Base-by-base conservation (phyloP, 805 yeast genomes). In the Isabelozyma gotoi region DNA sequence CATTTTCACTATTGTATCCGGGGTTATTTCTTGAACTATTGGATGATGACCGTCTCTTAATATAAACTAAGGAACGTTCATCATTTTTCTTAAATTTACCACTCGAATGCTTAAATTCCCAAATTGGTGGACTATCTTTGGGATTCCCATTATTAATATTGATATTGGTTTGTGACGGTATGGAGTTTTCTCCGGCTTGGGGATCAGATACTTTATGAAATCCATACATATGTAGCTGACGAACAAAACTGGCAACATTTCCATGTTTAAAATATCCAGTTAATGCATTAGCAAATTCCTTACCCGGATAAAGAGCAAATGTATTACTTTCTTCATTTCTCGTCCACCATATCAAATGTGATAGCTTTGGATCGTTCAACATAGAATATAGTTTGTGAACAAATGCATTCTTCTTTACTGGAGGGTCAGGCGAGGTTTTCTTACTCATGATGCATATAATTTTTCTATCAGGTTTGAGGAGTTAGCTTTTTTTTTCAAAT, bases 161-260 rank as follows among this genome's bases (percentile, higher is more conserved):
- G 7, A 11, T 8, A 24, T 24, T 11, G 11, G 29, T 24, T 8
- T 24, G 7, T 24, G 34, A 14, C 18, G 34, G 34, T 32, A 32
- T 32, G 20, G 19, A 16, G 21, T 19, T 33, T 6, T 36, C 33
- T n/a, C 15, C 40, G 6, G 41, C 10, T n/a, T 34, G 45, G 14
- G 71, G 73, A 46, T 78, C 82, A 47, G 68, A 78, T 7, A 86
- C 83, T 67, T 91, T 90, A 64, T 91, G 97, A 69, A 91, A 90
- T 1, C 97, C 97, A 62, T 90, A 90, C 97, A 91, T 92, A 70
- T 92, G 96, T 37, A 91, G 71, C 65, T 92, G 97, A 38, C 97
- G 80, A 29, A 92, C 96, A 69, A 92, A 92, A 47, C 92, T 83
- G 18, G 96, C 89, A 20, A 91, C 89, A 59, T 92, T 92, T 3